Evolutionary conservation across 164 flowering plant genomes (phyloP).

Genomic region (Magnolia kwangsiensis): DNA sequence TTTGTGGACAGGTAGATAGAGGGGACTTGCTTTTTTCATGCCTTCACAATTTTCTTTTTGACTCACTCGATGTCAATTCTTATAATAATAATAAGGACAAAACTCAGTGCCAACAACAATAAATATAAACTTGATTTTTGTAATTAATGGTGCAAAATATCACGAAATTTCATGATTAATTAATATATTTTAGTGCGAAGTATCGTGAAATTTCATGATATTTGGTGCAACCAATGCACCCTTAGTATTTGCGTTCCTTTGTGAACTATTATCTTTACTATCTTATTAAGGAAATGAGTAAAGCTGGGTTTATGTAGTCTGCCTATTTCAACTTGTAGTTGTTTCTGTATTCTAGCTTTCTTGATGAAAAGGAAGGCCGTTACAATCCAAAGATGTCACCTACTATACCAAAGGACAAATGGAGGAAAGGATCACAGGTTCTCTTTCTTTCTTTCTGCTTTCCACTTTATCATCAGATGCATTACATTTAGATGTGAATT

Average conservation of each 20-base stretch:
- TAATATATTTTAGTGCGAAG: too few relatives aligned
- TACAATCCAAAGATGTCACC: constrained; percentile 89
- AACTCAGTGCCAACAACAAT: too few relatives aligned
- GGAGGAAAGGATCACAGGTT: constrained; percentile 99
- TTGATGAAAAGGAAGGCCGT: constrained; percentile 60
- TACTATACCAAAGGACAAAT: constrained; percentile 60
- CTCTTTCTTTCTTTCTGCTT: neutral
- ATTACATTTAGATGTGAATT: neutral
- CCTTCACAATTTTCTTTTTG: neutral
- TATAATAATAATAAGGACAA: too few relatives aligned
- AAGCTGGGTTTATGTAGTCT: neutral
- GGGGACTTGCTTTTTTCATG: neutral
- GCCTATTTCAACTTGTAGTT: constrained; percentile 4
- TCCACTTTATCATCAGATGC: neutral
- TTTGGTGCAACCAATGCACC: too few relatives aligned
- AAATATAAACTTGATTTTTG: too few relatives aligned
- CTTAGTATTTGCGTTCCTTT: neutral
- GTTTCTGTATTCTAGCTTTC: constrained; percentile 47
- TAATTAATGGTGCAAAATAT: too few relatives aligned
- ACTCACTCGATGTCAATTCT: neutral
- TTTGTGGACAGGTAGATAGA: constrained; percentile 83
- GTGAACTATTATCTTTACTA: neutral
- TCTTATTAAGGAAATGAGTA: neutral
- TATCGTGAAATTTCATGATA: too few relatives aligned
- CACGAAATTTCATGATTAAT: too few relatives aligned